phyloP scores from a whole-genome alignment of 345 rosid genomes.

The Xanthoceras sorbifolium region DNA sequence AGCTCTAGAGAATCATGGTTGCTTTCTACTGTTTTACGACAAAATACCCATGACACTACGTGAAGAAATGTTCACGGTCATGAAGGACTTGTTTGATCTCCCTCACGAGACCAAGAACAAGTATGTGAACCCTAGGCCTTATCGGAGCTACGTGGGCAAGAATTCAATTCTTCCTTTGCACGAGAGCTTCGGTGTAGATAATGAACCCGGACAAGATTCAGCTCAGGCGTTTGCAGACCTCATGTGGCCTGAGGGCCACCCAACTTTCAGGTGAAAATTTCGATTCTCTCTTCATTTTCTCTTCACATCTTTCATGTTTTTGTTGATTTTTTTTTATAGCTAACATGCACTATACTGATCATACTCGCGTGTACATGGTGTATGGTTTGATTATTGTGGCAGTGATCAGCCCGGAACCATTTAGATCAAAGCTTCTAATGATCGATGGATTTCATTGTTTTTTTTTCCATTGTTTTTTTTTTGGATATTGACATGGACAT shows the following conservation, averaged over 20 bases:
- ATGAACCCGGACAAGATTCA: constrained; percentile 17
- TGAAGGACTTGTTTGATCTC: constrained; percentile 40
- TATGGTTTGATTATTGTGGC: background rate
- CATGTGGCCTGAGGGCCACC: constrained; percentile 53
- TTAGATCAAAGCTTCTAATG: no score
- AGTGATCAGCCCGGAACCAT: no score
- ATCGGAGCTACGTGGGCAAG: constrained; percentile 35
- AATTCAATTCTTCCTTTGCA: constrained; percentile 32
- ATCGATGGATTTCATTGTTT: no score
- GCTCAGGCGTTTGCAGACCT: constrained; percentile 38
- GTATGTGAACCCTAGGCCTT: constrained; percentile 38
- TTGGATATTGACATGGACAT: no score
- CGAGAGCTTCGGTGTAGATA: constrained; percentile 47
- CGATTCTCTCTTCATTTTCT: background rate
- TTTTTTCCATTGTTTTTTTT: no score
- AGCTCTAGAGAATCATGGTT: constrained; percentile 45
- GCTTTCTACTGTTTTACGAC: constrained; percentile 30
- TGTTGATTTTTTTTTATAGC: background rate
- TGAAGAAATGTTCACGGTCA: constrained; percentile 27
- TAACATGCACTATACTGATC: background rate
- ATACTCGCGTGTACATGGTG: no score
- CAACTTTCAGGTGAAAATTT: constrained; percentile 35
- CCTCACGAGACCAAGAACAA: constrained; percentile 44
- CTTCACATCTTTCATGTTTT: background rate
- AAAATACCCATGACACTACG: constrained; percentile 11